phyloP scores from a whole-genome alignment of 768 basidiomycete genomes.

The Lentinula sp. region DNA sequence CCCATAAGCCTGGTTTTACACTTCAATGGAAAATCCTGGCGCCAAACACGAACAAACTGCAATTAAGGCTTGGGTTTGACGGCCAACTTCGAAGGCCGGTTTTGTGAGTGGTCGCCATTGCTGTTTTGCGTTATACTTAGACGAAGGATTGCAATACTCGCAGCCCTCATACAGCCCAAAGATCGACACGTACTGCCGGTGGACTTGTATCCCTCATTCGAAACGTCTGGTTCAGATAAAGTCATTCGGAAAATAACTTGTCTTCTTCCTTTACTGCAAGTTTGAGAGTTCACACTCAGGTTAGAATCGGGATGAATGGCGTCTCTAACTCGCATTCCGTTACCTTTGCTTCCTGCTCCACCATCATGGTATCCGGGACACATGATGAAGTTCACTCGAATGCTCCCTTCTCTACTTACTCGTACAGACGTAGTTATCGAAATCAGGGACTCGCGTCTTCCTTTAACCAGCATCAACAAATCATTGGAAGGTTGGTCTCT shows the following conservation, averaged over 20 bases:
- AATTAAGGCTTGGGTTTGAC: background rate
- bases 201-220: background rate
- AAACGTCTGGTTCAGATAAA: background rate
- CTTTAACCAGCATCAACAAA: slow-evolving; percentile 90
- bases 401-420: slow-evolving; percentile 69
- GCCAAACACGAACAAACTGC: background rate
- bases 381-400: slow-evolving; percentile 83
- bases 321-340: slow-evolving; percentile 23
- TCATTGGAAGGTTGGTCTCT: slow-evolving; percentile 68
- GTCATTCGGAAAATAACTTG: background rate
- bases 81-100: background rate
- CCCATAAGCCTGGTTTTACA: no score
- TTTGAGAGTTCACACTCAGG: background rate
- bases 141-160: background rate
- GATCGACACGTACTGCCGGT: background rate
- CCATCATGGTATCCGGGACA: slow-evolving; percentile 97
- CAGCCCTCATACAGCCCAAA: background rate
- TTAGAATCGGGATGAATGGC: background rate
- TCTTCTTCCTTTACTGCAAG: background rate
- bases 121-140: no score
- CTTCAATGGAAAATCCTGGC: no score
- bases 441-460: slow-evolving; percentile 87
- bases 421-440: slow-evolving; percentile 91
- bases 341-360: slow-evolving; percentile 52
- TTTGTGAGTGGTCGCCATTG: background rate